Base-by-base conservation (phyloP, 805 yeast genomes). In the Ogataea parapolymorpha region DNA sequence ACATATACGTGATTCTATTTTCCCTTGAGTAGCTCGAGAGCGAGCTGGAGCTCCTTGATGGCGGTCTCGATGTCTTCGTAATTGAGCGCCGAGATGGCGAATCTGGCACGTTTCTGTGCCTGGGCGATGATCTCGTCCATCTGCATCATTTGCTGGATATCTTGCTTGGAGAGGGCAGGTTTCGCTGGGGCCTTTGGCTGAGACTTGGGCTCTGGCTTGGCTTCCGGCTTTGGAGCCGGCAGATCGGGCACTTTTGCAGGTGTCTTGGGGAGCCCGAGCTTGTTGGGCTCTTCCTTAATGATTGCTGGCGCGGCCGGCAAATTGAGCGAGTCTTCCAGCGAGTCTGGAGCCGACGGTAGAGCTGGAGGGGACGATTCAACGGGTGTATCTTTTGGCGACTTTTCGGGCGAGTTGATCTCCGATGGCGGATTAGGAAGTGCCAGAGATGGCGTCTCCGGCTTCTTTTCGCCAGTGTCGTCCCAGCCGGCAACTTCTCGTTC, bases 41-140 rank as follows among this genome's bases (percentile, higher is more conserved):
- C 88, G 18, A 67, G 57, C 13, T 63, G 59, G 34, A 85, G 61
- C 55, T 85, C 87, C 26, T 65, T 66, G 32, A 79, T 77, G 2
- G 91, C 91, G 0, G 91, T 85, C 3, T 59, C 71, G 26, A 76
- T 63, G 52, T 85, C 95, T 46, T 85, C 91, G 57, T 83, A 85
- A 55, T 83, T 83, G 56, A 85, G 67, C 0, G 95, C 93, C 42
- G 88, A 80, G 6, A 83, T 78, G 2, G 89, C 91, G 58, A 80
- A 85, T 56, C 78, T 82, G 24, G 90, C 85, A 45, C 72, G 74
- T 51, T 79, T 82, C 54, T 84, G 91, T 1, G 82, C 77, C 50
- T 72, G 68, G 8, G 77, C 56, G 15, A 83, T 78, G 33, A 71
- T 65, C 39, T 77, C 85, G 16, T 80, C 74, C 12, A 70, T 67